Conservation (phyloP, 1,139 yeast species). For the Blastobotrys indianensis region DNA sequence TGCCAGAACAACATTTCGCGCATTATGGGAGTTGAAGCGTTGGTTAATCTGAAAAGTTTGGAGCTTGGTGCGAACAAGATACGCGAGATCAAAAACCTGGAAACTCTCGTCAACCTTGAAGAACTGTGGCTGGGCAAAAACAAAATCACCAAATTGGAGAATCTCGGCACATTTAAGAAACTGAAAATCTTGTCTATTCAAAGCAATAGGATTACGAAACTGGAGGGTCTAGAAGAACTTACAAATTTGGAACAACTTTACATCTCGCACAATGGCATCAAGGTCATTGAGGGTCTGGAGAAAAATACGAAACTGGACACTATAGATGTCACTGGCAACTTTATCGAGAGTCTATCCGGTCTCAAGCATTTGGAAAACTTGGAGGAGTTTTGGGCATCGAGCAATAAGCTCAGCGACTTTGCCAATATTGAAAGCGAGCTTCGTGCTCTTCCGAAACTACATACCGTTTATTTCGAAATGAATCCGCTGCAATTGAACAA, state of each 20-base stretch:
- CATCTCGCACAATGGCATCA: conserved; percentile 78
- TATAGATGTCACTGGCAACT: conserved; percentile 77
- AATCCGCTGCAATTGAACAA: conserved; percentile 76
- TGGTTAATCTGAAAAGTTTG: conserved; percentile 57
- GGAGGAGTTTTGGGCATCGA: conserved; percentile 93
- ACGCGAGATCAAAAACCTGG: conserved; percentile 54
- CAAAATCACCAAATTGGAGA: conserved; percentile 59
- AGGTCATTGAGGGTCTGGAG: conserved; percentile 72
- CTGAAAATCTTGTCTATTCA: conserved; percentile 81
- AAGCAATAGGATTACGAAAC: conserved; percentile 69
- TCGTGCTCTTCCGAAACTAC: conserved; percentile 56
- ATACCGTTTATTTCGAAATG: conserved; percentile 93
- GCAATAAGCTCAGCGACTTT: conserved; percentile 62
- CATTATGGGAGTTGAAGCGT: conserved; percentile 59
- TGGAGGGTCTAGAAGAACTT: conserved; percentile 76
- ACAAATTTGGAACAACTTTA: conserved; percentile 77
- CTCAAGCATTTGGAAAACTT: conserved; percentile 58
- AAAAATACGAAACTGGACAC: conserved; percentile 61
- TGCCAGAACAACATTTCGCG: conserved; percentile 82
- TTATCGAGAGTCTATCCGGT: conserved; percentile 55
- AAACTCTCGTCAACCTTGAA: conserved; percentile 48
- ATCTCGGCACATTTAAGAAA: conserved; percentile 54
- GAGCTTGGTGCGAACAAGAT: conserved; percentile 92
- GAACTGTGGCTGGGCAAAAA: conserved; percentile 95
- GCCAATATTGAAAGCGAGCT: conserved; percentile 64